Percentiles rank a stretch among this genome's conserved stretches.
Conservation (phyloP, 2,329 filamentous ascomycete genomes). For the Decorospora gaudefroyi region DNA sequence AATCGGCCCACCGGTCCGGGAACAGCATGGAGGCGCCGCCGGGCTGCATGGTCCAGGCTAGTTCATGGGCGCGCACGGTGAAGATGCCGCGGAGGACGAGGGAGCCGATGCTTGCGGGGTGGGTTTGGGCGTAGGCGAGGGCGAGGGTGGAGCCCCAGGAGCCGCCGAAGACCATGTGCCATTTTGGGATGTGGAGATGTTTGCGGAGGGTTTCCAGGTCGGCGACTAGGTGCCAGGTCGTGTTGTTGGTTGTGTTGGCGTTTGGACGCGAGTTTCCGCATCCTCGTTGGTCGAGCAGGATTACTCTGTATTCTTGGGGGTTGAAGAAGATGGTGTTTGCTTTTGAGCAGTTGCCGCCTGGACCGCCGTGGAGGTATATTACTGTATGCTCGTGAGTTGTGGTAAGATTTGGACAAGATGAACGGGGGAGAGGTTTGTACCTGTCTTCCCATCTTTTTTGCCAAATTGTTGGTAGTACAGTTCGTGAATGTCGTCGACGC, state of each 20-base stretch:
- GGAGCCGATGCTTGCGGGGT: conserved; percentile 47
- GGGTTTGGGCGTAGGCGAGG: conserved; percentile 52
- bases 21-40: conserved; percentile 43
- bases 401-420: background rate
- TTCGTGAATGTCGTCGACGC: conserved; percentile 44
- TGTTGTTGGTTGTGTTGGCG: conserved; percentile 52
- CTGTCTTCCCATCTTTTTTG: conserved; percentile 46
- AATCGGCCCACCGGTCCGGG: conserved; percentile 49
- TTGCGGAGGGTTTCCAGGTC: conserved; percentile 53
- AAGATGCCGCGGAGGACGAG: conserved; percentile 54
- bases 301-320: conserved; percentile 51
- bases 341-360: conserved; percentile 47
- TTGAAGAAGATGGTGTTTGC: conserved; percentile 52
- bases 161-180: conserved; percentile 55
- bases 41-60: conserved; percentile 44
- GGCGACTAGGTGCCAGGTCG: conserved; percentile 51
- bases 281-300: conserved; percentile 56
- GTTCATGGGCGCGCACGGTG: conserved; percentile 43
- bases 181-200: conserved; percentile 51
- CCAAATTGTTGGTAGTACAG: conserved; percentile 50
- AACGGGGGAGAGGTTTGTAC: conserved; percentile 25
- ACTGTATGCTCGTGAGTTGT: conserved; percentile 25
- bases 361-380: conserved; percentile 54
- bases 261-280: conserved; percentile 52
- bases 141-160: conserved; percentile 56